Conservation (phyloP, 805 yeast species). For the Spathaspora passalidarum region DNA sequence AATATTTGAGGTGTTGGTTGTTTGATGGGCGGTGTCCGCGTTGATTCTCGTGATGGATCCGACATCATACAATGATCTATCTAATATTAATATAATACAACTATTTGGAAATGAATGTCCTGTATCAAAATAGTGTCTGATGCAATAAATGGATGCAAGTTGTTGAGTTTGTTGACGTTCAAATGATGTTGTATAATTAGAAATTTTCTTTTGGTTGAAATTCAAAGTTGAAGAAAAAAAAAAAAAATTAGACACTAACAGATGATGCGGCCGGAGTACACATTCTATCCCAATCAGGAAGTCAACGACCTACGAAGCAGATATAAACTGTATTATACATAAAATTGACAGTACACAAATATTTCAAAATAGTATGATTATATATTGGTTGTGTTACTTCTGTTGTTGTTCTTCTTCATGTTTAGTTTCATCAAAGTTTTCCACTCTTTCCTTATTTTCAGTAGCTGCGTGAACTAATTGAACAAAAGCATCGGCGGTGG, state of each 20-base stretch:
- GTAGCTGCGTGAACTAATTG: conserved; percentile 70
- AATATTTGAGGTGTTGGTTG: conserved; percentile 22
- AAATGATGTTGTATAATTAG: too few species aligned
- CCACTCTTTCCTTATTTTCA: conserved; percentile 51
- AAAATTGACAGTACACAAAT: neutral
- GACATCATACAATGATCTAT: too few species aligned
- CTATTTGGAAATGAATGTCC: too few species aligned
- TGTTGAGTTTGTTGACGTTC: too few species aligned
- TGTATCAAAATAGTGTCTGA: too few species aligned
- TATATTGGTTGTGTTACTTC: too few species aligned
- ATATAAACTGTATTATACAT: neutral
- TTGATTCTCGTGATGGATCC: neutral
- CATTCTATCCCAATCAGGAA: neutral
- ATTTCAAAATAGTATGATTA: too few species aligned
- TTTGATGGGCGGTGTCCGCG: conserved; percentile 1
- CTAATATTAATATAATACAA: neutral
- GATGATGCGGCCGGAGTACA: neutral
- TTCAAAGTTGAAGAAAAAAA: neutral
- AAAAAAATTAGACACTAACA: neutral
- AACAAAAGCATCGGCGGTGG: conserved; percentile 58
- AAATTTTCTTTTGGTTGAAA: neutral
- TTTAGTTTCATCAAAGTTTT: conserved; percentile 7
- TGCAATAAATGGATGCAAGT: too few species aligned
- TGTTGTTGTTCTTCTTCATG: neutral
- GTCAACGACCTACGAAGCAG: neutral